Evolutionary conservation across 1,284 basidiomycete genomes (phyloP).

Genomic region (Pyrrhoderma lamaoense): DNA sequence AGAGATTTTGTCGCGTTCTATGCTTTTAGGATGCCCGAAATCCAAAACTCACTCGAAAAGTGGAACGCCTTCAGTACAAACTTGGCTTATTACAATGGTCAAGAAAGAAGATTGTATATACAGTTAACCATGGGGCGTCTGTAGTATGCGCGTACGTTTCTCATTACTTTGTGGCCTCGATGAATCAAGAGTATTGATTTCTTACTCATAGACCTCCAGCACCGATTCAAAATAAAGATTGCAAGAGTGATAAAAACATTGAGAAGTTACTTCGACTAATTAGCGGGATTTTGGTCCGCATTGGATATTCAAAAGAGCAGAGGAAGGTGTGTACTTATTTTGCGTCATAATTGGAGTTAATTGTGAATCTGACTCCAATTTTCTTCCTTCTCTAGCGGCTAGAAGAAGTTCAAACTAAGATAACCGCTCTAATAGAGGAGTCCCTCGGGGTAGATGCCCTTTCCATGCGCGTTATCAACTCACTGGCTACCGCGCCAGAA

Average conservation of each 20-base stretch:
- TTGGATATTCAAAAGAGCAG: constrained; percentile 11
- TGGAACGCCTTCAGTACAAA: constrained; percentile 5
- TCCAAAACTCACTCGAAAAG: neutral
- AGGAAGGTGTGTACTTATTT: constrained; percentile 7
- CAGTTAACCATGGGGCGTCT: constrained; percentile 12
- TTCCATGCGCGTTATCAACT: constrained; percentile 15
- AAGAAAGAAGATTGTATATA: constrained; percentile 1
- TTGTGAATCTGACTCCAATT: neutral
- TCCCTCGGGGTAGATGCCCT: neutral
- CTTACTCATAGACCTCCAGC: constrained; percentile 1
- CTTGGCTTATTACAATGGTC: constrained; percentile 5
- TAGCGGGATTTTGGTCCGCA: neutral
- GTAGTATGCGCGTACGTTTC: constrained; percentile 13
- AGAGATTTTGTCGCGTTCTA: too few species aligned
- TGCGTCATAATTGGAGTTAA: neutral
- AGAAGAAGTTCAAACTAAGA: constrained; percentile 4
- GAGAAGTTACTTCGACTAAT: constrained; percentile 3
- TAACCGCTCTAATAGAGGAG: constrained; percentile 1
- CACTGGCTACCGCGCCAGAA: constrained; percentile 16
- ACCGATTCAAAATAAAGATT: neutral
- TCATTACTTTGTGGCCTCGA: neutral
- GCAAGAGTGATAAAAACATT: neutral
- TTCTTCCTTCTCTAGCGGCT: neutral
- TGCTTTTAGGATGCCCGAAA: constrained; percentile 9
- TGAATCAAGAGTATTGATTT: neutral